Base-by-base conservation (phyloP, 1,139 yeast genomes). In the Kodamaea alishanica region DNA sequence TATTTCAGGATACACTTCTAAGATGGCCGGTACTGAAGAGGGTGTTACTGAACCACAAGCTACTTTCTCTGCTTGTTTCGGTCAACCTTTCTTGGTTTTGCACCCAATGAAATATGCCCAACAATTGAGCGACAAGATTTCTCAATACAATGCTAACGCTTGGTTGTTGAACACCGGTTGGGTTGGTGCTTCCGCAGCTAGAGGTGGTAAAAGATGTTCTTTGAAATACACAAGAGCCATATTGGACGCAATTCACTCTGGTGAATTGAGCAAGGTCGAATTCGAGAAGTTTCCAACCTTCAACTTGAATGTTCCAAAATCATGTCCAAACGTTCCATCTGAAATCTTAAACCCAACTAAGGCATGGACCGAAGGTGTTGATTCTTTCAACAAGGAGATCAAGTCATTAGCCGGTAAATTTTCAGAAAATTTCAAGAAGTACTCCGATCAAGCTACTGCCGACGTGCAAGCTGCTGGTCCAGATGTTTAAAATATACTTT, bases 1-100 rank as follows among this genome's bases (percentile, higher is more conserved):
- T 71, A 92, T 92, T 56, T 85, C 96, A 48, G 98, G 98, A 62
- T 92, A 92, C 79, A 92, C 98, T 48, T 90, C 97, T 45, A 92
- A 92, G 81, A 92, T 92, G 95, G 97, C 98, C 49, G 98, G 98
- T 67, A 92, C 98, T 43, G 98, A 92, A 72, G 95, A 88, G 66
- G 98, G 98, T 70, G 88, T 92, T 52, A 90, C 97, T 50, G 97
- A 92, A 73, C 97, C 98, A 45, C 90, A 87, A 67, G 96, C 97
- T 43, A 88, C 97, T 24, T 92, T 92, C 79, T 87, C 96, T 50
- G 96, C 98, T 42, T 92, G 98, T 76, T 92, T 90, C 67, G 98
- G 98, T 60, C 97, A 92, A 75, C 98, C 98, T 50, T 92, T 92
- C 85, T 77, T 92, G 70, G 97, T 92, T 34, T 76, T 92, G 67